A percentile compares a stretch with the other conserved stretches of the same genome.
These are phyloP conservation scores for Sisymbrium irio DNA, from an alignment of 345 rosid species.

Conservation along the genomic window DNA sequence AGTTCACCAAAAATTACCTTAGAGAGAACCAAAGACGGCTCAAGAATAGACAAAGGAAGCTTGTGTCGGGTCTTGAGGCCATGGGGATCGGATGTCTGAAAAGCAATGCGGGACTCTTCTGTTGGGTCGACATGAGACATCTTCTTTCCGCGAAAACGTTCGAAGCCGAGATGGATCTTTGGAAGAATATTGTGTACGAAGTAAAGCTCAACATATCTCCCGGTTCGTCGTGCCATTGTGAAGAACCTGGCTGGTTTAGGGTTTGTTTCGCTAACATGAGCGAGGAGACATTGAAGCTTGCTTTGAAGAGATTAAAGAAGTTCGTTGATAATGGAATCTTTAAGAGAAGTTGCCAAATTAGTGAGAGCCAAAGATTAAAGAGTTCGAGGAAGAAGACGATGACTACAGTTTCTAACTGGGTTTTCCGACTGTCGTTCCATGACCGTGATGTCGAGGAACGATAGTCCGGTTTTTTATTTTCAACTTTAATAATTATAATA, in stretches of 20 bases:
- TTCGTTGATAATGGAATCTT: constrained; percentile 35
- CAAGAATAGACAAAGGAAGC: constrained; percentile 40
- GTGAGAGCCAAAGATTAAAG: constrained; percentile 34
- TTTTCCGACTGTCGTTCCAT: constrained; percentile 61
- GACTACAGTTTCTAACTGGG: constrained; percentile 47
- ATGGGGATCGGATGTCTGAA: constrained; percentile 52
- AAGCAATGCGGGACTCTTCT: constrained; percentile 70
- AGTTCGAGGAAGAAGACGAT: constrained; percentile 36
- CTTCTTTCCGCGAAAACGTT: constrained; percentile 55
- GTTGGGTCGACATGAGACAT: constrained; percentile 79
- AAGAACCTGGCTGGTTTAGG: constrained; percentile 56
- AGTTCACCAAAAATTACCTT: constrained; percentile 54
- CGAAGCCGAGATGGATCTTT: constrained; percentile 66
- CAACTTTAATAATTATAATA: background rate
- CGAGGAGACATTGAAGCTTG: constrained; percentile 49
- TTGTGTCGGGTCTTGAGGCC: constrained; percentile 53
- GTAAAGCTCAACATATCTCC: constrained; percentile 57
- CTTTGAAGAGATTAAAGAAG: constrained; percentile 50
- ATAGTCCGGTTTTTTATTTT: constrained; percentile 12
- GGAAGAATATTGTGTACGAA: constrained; percentile 69
- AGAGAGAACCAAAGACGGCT: constrained; percentile 56
- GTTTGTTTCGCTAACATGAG: no score
- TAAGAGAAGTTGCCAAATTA: constrained; percentile 17
- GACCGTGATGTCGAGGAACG: constrained; percentile 55
- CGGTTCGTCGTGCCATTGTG: constrained; percentile 74